Evolutionary conservation across 805 yeast species (phyloP), one percentile per base, ranked within the genome.

Genomic region (Crinitomyces ghanaensis): DNA sequence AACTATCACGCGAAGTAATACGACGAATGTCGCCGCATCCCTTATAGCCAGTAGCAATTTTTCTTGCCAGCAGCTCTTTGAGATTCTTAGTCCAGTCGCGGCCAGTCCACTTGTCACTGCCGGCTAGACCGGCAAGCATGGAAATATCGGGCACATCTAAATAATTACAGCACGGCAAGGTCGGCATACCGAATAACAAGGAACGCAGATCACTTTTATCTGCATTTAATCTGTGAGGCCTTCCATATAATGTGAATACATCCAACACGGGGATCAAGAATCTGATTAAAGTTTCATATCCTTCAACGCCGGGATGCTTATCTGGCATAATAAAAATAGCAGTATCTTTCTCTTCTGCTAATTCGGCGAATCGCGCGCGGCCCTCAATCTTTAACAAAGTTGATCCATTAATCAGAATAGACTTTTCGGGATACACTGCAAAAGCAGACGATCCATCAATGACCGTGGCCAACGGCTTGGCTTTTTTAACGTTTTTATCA

Each of bases 331-430:
- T 54, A 52, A 82, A 83, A 32, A 83, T 68, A 3, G 75, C 64
- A 13, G 77, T 70, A 34, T 70, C 74, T 40, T 68, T 68, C 8
- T 74, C 67, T 0, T 58, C 54, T 18, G 45, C 46, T n/a, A 43
- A 48, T 30, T 47, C 52, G 31, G 48, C 41, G 35, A 56, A 59
- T 26, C 40, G 34, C 20, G 86, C 82, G 26, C 69, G 64, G 30
- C 95, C 96, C 51, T 86, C 95, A 35, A 88, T 55, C 52, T 91
- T 91, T 51, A 88, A 69, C 70, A 91, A 74, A 2, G 96, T 83
- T 34, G 88, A 75, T 40, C 75, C 75, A 57, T 88, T 94, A 41
- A 91, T 80, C 41, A 88, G 70, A 40, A 72, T 62, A 17, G 77
- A 76, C 31, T 85, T 68, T 49, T 82, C 85, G 8, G 98, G 98